phyloP scores from a whole-genome alignment of 192 early-diverging fungal species.

The Powellomyces hirtus region DNA sequence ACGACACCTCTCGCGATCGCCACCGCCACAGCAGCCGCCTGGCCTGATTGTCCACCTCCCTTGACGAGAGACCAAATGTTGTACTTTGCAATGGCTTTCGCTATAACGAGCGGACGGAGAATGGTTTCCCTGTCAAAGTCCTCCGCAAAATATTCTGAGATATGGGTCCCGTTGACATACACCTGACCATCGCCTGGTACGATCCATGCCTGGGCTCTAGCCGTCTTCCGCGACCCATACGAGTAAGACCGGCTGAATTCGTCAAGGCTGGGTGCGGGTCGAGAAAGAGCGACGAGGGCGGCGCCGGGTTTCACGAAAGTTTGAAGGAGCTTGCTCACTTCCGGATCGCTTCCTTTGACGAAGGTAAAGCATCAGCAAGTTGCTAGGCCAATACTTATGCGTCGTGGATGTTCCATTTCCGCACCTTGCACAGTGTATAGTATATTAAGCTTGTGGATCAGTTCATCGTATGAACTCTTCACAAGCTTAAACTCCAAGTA shows the following conservation, averaged over 20 bases:
- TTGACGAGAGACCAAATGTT: slow-evolving; percentile 81
- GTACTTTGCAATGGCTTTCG: slow-evolving; percentile 66
- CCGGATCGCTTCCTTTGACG: slow-evolving; percentile 1
- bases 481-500: slow-evolving; percentile 29
- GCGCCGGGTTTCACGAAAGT: slow-evolving; percentile 33
- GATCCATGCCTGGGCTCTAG: slow-evolving; percentile 71
- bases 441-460: slow-evolving; percentile 46
- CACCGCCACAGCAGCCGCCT: slow-evolving; percentile 82
- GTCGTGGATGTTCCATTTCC: background rate
- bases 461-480: slow-evolving; percentile 27
- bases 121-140: slow-evolving; percentile 65
- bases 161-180: slow-evolving; percentile 74
- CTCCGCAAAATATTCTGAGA: slow-evolving; percentile 74
- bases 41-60: slow-evolving; percentile 81
- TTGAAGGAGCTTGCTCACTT: slow-evolving; percentile 15
- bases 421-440: slow-evolving; percentile 37
- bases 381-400: background rate
- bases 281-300: slow-evolving; percentile 5
- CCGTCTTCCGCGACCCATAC: slow-evolving; percentile 77
- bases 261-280: slow-evolving; percentile 45
- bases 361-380: background rate
- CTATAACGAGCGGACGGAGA: slow-evolving; percentile 70
- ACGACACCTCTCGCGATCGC: slow-evolving; percentile 73
- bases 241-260: slow-evolving; percentile 72
- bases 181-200: slow-evolving; percentile 60